Percentiles rank a stretch among this genome's conserved stretches.
Evolutionary conservation across 148 eudicot species (phyloP).

Genomic region (Cornus suecica): DNA sequence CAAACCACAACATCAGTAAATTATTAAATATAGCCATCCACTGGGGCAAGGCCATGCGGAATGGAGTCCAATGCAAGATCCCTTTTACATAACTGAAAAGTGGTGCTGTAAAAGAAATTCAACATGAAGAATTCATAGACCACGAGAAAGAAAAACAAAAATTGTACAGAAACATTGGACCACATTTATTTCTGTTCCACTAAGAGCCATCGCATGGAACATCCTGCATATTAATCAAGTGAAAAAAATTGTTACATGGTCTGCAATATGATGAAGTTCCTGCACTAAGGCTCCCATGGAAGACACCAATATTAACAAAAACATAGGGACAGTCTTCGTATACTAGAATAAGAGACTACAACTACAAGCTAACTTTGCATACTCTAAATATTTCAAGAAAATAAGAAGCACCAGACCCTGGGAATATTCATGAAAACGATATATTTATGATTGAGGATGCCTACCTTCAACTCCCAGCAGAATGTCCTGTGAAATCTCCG

Average conservation of each 20-base stretch:
- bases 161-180: background rate
- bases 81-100: background rate
- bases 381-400: background rate
- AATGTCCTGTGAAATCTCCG: conserved; percentile 23
- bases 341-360: background rate
- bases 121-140: background rate
- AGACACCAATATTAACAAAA: background rate
- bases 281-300: background rate
- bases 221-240: background rate
- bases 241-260: background rate
- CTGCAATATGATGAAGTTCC: too few species aligned
- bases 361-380: background rate
- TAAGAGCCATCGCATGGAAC: background rate
- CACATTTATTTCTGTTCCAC: background rate
- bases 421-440: background rate
- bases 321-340: background rate
- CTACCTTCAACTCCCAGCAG: conserved; percentile 26
- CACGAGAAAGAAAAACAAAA: background rate
- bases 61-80: background rate
- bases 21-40: background rate
- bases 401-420: background rate
- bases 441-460: background rate
- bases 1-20: background rate
- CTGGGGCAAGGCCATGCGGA: background rate
- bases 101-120: background rate